phyloP scores from a whole-genome alignment of 1,284 basidiomycete species.

The Porogramme epimiltina region DNA sequence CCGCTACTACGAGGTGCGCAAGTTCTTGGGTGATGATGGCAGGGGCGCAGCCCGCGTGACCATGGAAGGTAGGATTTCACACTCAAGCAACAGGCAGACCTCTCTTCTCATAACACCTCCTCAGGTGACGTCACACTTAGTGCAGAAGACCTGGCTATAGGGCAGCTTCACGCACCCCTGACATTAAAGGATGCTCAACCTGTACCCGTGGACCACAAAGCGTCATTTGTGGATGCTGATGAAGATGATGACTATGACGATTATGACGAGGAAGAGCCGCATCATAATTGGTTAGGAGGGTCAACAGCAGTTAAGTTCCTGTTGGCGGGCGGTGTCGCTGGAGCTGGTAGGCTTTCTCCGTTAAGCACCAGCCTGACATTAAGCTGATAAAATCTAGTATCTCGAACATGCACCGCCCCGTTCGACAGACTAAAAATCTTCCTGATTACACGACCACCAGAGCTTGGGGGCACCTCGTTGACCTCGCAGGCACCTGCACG shows the following conservation, averaged over 20 bases:
- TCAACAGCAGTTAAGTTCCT: constrained; percentile 87
- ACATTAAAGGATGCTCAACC: constrained; percentile 23
- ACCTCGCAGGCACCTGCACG: constrained; percentile 47
- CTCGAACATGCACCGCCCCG: constrained; percentile 94
- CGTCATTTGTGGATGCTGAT: constrained; percentile 34
- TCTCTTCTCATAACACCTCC: constrained; percentile 17
- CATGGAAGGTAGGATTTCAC: constrained; percentile 73
- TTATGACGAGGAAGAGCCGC: constrained; percentile 61
- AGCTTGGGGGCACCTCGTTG: constrained; percentile 57
- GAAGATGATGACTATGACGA: constrained; percentile 44
- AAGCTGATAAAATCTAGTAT: constrained; percentile 55
- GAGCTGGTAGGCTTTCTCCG: constrained; percentile 70
- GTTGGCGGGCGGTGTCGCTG: constrained; percentile 92
- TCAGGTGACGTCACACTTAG: constrained; percentile 76
- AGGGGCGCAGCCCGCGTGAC: constrained; percentile 78
- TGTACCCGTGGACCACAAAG: constrained; percentile 31
- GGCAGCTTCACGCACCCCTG: constrained; percentile 20
- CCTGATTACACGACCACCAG: constrained; percentile 85
- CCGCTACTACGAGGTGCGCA: constrained; percentile 80
- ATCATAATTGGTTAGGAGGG: constrained; percentile 66
- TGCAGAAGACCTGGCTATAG: constrained; percentile 55
- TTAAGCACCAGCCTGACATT: too few species aligned
- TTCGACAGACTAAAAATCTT: constrained; percentile 98
- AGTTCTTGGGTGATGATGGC: constrained; percentile 74
- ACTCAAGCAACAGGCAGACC: neutral